Evolutionary conservation across 2,329 filamentous ascomycete genomes (phyloP).

Genomic region (Arthroderma uncinatum): DNA sequence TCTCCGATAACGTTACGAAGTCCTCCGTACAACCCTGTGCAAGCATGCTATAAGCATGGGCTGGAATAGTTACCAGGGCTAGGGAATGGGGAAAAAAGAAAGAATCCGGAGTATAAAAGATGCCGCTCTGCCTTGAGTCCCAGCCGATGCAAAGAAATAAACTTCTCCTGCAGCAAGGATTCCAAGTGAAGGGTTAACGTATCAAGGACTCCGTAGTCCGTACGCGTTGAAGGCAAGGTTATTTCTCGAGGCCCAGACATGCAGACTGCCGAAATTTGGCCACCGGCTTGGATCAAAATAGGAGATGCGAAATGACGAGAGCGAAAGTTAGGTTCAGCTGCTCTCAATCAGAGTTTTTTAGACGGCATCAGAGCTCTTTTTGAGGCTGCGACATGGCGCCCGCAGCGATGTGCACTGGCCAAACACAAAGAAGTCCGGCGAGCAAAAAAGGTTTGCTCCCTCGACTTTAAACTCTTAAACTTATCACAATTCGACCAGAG

Average conservation of each 20-base stretch:
- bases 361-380: neutral
- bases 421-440: neutral
- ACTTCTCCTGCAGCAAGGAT: neutral
- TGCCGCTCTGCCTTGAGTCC: neutral
- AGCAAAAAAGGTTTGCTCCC: neutral
- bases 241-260: neutral
- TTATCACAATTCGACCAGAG: neutral
- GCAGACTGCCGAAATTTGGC: neutral
- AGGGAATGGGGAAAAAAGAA: neutral
- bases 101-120: neutral
- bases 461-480: neutral
- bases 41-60: neutral
- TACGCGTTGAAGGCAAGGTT: neutral
- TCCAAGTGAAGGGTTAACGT: neutral
- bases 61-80: neutral
- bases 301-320: neutral
- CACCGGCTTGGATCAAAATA: neutral
- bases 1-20: neutral
- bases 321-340: too few species aligned
- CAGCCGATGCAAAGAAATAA: neutral
- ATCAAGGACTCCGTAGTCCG: too few species aligned
- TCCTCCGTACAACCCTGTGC: neutral
- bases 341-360: neutral
- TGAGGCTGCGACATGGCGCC: neutral
- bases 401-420: neutral